Percentiles rank a stretch among this genome's conserved stretches.
These are phyloP conservation scores for Aristolochia contorta DNA, from an alignment of 164 flowering plant genomes.

Conservation along the genomic window DNA sequence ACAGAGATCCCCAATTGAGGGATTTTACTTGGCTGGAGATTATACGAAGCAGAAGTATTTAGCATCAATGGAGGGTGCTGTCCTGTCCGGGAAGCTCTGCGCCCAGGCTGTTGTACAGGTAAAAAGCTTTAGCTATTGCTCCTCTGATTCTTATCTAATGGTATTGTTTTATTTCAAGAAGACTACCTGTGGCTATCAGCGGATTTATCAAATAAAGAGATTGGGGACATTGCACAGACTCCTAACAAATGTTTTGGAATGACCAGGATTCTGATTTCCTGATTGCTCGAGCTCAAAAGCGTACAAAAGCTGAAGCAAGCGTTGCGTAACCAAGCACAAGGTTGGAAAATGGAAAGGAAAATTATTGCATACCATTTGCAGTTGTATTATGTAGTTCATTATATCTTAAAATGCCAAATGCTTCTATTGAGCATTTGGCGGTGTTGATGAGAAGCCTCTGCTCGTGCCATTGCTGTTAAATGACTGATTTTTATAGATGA, in stretches of 20 bases:
- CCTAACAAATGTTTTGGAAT: neutral
- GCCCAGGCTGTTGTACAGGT: slow-evolving; percentile 95
- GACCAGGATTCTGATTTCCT: slow-evolving; percentile 54
- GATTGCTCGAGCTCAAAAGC: slow-evolving; percentile 23
- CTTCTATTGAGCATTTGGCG: too few species aligned
- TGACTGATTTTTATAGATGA: too few species aligned
- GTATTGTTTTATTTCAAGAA: neutral
- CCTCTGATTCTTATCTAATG: neutral
- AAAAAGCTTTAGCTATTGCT: slow-evolving; percentile 4
- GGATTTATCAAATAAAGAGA: neutral
- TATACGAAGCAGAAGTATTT: slow-evolving; percentile 96
- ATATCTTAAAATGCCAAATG: too few species aligned
- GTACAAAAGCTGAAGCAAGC: slow-evolving; percentile 27
- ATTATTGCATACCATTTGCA: too few species aligned
- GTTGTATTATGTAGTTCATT: too few species aligned
- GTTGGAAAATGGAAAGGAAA: too few species aligned
- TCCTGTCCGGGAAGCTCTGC: slow-evolving; percentile 93
- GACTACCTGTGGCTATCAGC: too few species aligned
- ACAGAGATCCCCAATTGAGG: slow-evolving; percentile 87
- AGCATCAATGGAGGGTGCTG: slow-evolving; percentile 99
- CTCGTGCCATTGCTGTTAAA: too few species aligned
- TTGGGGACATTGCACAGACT: neutral
- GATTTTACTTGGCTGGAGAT: slow-evolving; percentile 93
- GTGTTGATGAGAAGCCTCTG: too few species aligned
- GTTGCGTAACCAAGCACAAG: slow-evolving; percentile 9